Percentiles rank a stretch among this genome's conserved stretches.
These are phyloP conservation scores for Oenanthe sinensis DNA, from an alignment of 129 eudicot genomes.

Conservation along the genomic window DNA sequence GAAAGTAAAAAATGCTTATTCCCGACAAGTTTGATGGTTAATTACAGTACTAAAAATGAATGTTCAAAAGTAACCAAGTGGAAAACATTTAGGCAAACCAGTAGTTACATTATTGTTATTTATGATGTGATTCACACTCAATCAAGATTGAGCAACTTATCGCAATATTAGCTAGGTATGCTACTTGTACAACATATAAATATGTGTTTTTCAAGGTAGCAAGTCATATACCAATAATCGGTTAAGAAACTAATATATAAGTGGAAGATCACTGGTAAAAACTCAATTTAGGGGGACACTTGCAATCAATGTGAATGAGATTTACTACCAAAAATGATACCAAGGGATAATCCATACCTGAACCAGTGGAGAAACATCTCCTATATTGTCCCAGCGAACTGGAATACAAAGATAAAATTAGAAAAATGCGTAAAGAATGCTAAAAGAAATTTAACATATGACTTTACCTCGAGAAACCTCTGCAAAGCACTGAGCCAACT, in stretches of 20 bases:
- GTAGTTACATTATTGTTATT: background rate
- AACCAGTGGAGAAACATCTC: slow-evolving; percentile 54
- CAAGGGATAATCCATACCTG: slow-evolving; percentile 39
- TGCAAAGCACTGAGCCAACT: slow-evolving; percentile 31
- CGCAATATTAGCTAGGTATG: background rate
- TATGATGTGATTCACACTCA: background rate
- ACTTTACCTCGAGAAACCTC: slow-evolving; percentile 42
- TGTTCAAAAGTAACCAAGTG: background rate
- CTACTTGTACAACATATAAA: background rate
- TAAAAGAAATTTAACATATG: slow-evolving; percentile 5
- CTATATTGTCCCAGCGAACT: slow-evolving; percentile 38
- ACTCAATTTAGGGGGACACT: background rate
- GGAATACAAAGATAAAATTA: slow-evolving; percentile 11
- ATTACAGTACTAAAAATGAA: background rate
- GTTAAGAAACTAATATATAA: background rate
- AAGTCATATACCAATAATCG: background rate
- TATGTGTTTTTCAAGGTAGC: background rate
- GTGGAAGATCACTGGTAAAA: background rate
- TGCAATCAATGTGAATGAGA: background rate
- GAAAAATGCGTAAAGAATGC: background rate
- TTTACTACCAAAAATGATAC: background rate
- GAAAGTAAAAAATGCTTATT: slow-evolving; percentile 15
- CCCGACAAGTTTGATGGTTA: background rate
- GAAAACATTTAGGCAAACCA: background rate
- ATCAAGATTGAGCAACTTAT: background rate